Base-by-base conservation (phyloP, 768 basidiomycete genomes). In the Amanita brunnescens region DNA sequence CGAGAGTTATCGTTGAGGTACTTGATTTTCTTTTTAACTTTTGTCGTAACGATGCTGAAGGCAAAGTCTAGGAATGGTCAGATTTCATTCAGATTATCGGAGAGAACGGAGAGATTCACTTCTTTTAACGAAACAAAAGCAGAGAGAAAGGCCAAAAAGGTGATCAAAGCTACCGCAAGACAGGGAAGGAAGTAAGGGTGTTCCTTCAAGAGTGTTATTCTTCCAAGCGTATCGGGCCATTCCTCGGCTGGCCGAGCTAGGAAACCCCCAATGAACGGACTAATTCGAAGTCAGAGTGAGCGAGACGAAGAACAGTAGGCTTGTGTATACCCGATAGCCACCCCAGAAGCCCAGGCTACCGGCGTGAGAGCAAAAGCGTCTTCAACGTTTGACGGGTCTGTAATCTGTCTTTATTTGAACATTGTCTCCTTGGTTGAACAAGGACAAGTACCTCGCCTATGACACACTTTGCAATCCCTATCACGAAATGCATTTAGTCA, bases 371-470 rank as follows among this genome's bases (percentile, higher is more conserved):
- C 64, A 54, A 63, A 70, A 0, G 70, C 71, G 47, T 71, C 68
- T 0, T 65, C 70, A 16, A 67, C 61, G 54, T 73, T 73, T 5
- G 72, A 66, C 4, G 61, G 50, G 46, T 71, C 70, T 2, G 69
- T 71, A 5, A 68, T 72, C 77, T 3, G 71, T 58, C 2, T 75
- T 72, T 5, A 72, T 74, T 73, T 34, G 9, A 38, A 34, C 7
- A 30, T n/a, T 21, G 12, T 38, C 7, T 18, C 24, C 16, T 20
- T 14, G 23, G 44, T 14, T 43, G 14, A 10, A 21, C 49, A 37
- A 12, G 21, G 26, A 38, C 20, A 38, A 34, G 14, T 20, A 32
- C 26, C 18, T 21, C 20, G 30, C 20, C 23, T 20, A 29, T n/a
- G 18, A 49, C 38, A 5, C 42, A 26, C 16, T 48, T 48, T 9